Conservation (phyloP, 2,329 filamentous ascomycete species). For the Ascochyta clinopodiicola region DNA sequence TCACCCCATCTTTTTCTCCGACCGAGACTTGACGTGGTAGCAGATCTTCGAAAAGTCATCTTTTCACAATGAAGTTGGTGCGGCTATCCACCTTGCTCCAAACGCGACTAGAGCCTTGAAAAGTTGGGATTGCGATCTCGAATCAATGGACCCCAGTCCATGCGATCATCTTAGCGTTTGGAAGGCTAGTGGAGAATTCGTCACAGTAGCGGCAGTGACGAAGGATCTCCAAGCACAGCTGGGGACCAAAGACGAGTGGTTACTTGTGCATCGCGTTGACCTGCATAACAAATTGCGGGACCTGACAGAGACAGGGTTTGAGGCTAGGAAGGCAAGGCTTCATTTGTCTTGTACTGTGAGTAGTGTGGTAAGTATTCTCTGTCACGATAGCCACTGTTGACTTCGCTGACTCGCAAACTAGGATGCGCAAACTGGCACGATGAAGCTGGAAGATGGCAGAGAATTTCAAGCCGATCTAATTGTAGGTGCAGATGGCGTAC, state of each 20-base stretch:
- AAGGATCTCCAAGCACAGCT: neutral
- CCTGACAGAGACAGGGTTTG: neutral
- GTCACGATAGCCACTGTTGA: neutral
- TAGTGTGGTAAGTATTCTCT: neutral
- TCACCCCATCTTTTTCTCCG: too few species aligned
- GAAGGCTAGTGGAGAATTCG: neutral
- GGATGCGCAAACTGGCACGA: neutral
- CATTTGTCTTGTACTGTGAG: neutral
- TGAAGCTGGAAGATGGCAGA: neutral
- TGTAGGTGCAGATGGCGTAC: neutral
- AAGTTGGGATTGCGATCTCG: neutral
- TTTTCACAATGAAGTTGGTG: slow-evolving; percentile 8
- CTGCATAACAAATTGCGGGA: neutral
- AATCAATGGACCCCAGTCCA: neutral
- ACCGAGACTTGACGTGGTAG: too few species aligned
- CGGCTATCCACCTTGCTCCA: slow-evolving; percentile 4
- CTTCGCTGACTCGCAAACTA: neutral
- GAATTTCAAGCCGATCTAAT: neutral
- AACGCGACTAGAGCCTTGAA: slow-evolving; percentile 5
- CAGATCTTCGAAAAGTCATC: slow-evolving; percentile 1
- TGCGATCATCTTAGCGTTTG: neutral
- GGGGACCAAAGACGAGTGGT: neutral
- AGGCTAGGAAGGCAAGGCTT: neutral
- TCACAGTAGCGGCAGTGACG: neutral
- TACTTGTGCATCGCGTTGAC: slow-evolving; percentile 5